Base-by-base conservation (phyloP, 257 asterid species). In the Solanum infundibuliforme region DNA sequence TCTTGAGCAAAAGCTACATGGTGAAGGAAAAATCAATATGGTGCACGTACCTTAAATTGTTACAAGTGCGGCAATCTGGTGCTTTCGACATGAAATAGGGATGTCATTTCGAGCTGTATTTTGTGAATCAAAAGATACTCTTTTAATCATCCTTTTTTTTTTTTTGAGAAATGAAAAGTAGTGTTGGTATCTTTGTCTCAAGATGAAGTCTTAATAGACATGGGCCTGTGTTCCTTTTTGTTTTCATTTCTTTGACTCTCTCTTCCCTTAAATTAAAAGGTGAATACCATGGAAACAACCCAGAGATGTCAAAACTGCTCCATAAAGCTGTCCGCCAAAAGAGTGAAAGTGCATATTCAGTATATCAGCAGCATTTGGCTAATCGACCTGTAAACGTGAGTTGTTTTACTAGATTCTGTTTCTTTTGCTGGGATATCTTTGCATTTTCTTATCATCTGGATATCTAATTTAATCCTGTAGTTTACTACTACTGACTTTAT, bases 301-400 rank as follows among this genome's bases (percentile, higher is more conserved):
- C 99, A 3, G 99, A 97, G 93, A 97, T 97, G 99, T 97, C 99
- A 83, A 97, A 97, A 91, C 90, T 97, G 94, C 99, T 97, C 87
- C 99, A 97, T 90, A 97, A 97, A 96, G 99, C 99, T 65, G 98
- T 97, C 86, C 90, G 99, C 18, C 95, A 96, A 90, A 96, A 94
- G 94, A 97, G 94, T 91, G 99, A 95, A 93, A 91, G 92, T 79
- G 96, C 99, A 34, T 97, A 95, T 92, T 91, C 97, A 29, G 83
- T 97, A 90, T 97, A 97, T 93, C 99, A 97, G 93, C 99, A 94
- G 91, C 98, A 97, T 92, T 92, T 97, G 92, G 98, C 97, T 89
- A 96, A 92, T 88, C 96, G 99, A 77, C 99, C 99, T 60, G 98
- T 97, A 87, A 97, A 96, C 77, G 99, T 97, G 93, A 92, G 99